Percentiles rank a stretch among this genome's conserved stretches.
Evolutionary conservation across 441 rosid species (phyloP).

Genomic region (Raphanus hybrid): DNA sequence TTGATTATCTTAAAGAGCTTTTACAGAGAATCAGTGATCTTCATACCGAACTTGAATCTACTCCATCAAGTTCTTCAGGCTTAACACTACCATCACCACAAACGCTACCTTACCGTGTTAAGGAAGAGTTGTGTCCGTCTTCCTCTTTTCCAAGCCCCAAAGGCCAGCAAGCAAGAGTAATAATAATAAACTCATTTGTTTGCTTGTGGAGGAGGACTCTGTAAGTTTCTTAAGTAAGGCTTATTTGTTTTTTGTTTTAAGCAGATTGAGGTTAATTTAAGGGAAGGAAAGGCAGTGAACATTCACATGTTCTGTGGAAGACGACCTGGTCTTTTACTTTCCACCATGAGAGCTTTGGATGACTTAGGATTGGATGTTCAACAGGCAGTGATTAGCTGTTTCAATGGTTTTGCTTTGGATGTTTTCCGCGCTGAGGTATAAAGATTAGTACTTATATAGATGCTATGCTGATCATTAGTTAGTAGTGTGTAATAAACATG

Average conservation of each 20-base stretch:
- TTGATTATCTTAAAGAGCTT: slow-evolving; percentile 65
- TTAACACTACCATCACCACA: slow-evolving; percentile 53
- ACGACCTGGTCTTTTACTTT: slow-evolving; percentile 60
- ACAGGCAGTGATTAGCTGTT: slow-evolving; percentile 66
- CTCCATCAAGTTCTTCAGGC: slow-evolving; percentile 45
- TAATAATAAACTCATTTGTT: background rate
- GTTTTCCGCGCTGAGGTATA: slow-evolving; percentile 65
- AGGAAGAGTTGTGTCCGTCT: slow-evolving; percentile 53
- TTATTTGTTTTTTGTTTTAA: background rate
- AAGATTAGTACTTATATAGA: too few species aligned
- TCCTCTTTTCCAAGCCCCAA: slow-evolving; percentile 53
- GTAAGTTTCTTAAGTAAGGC: background rate
- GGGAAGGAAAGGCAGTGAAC: slow-evolving; percentile 73
- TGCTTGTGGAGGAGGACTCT: background rate
- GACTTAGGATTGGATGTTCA: slow-evolving; percentile 69
- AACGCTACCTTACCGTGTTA: slow-evolving; percentile 50
- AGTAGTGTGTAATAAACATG: slow-evolving; percentile 1
- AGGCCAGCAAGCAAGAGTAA: slow-evolving; percentile 51
- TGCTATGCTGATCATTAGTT: background rate
- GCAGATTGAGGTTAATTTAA: slow-evolving; percentile 62
- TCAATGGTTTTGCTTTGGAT: slow-evolving; percentile 65
- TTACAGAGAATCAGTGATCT: slow-evolving; percentile 61
- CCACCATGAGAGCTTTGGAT: slow-evolving; percentile 67
- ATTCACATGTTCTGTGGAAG: slow-evolving; percentile 78
- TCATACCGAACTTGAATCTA: slow-evolving; percentile 59